Evolutionary conservation across 228 moss, liverwort and hornwort species (phyloP), one percentile per base, ranked within the genome.

Genomic region (Sphagnum fallax): DNA sequence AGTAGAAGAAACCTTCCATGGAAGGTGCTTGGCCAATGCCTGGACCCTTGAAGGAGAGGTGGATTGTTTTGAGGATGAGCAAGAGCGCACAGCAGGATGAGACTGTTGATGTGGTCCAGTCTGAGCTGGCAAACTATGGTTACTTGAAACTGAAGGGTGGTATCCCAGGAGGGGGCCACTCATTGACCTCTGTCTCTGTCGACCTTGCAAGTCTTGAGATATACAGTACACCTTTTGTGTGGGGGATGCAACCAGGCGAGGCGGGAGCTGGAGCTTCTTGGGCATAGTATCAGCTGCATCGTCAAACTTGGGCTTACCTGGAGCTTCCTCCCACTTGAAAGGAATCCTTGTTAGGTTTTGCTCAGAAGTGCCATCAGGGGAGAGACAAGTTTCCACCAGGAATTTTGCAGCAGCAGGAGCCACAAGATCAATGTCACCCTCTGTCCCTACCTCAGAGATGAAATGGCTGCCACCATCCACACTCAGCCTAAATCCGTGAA

Each of bases 341-440:
- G 82, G 82, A 18, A 82, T 75, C 6, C 73, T 67, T 4, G 78
- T 70, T 12, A 12, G 55, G 8, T 55, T 55, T 51, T 73, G 73
- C 5, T 78, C 67, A 3, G 75, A 75, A 32, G 82, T 73, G 4
- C 63, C 75, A 16, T 75, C 69, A 48, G 82, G 82, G 12, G 80
- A 82, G 5, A 77, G 77, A 79, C 82, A 86, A 65, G 62, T 83
- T 72, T 86, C 86, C 60, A 86, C 83, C 13, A 86, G 75, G 52
- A 86, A 86, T 52, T 86, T 86, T 6, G 86, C 86, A 16, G 86
- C 86, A 10, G 86, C 82, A 0, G 86, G 86, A 6, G 86, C 86
- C 53, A 86, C 83, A 48, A 86, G 74, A 61, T 86, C 86, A 52
- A 86, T 86, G 63, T 79, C 76, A 10, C 79, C 79, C 66, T 83